A percentile compares a stretch with the other conserved stretches of the same genome.
These are phyloP conservation scores for Vicia villosa DNA, from an alignment of 306 rosid genomes.

Conservation along the genomic window DNA sequence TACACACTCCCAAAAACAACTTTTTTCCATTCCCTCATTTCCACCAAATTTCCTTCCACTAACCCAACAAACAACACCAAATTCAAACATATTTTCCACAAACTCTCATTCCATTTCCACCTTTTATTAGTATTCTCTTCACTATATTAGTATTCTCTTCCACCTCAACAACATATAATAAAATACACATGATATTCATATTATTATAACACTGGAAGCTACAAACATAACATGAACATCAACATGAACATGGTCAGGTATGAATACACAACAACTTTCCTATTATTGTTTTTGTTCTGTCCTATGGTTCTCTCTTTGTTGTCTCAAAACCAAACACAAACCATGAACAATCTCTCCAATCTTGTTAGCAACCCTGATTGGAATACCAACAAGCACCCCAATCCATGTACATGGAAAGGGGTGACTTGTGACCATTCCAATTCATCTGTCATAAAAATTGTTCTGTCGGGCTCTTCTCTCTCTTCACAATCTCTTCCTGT, in stretches of 20 bases:
- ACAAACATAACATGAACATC: background rate
- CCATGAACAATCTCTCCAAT: slow-evolving; percentile 48
- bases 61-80: slow-evolving; percentile 15
- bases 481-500: slow-evolving; percentile 45
- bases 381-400: slow-evolving; percentile 33
- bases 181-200: background rate
- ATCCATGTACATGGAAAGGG: slow-evolving; percentile 75
- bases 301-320: slow-evolving; percentile 55
- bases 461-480: slow-evolving; percentile 42
- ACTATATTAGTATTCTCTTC: slow-evolving; percentile 23
- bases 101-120: background rate
- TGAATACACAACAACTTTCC: slow-evolving; percentile 27
- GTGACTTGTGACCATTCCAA: slow-evolving; percentile 48
- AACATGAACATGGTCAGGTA: slow-evolving; percentile 49
- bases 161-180: slow-evolving; percentile 21
- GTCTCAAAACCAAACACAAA: slow-evolving; percentile 47
- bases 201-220: background rate
- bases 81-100: background rate
- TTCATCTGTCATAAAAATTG: slow-evolving; percentile 41
- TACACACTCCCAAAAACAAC: slow-evolving; percentile 9
- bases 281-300: slow-evolving; percentile 41
- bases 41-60: slow-evolving; percentile 31
- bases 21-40: background rate
- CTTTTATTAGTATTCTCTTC: background rate
- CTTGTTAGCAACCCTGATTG: slow-evolving; percentile 34